Evolutionary conservation across 2,329 filamentous ascomycete species (phyloP).

Genomic region (Cladophialophora chaetospira): DNA sequence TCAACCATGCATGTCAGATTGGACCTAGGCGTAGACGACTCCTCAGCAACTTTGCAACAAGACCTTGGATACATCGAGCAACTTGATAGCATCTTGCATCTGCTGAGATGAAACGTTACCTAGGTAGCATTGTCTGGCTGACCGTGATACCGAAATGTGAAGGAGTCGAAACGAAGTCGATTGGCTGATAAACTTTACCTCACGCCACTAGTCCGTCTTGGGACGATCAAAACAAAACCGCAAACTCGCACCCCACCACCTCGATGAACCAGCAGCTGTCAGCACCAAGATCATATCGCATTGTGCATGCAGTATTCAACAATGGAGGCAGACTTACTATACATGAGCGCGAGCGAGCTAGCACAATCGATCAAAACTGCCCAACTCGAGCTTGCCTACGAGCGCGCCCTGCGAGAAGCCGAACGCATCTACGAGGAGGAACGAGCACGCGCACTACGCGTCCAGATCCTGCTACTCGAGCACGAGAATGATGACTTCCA

Average conservation of each 20-base stretch:
- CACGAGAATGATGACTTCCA: constrained; percentile 72
- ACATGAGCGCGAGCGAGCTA: constrained; percentile 24
- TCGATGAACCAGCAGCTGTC: not conserved
- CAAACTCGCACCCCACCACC: not conserved
- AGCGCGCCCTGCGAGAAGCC: constrained; percentile 64
- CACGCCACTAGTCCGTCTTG: constrained; percentile 4
- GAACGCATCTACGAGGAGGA: constrained; percentile 74
- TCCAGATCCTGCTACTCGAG: constrained; percentile 70
- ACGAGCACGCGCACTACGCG: constrained; percentile 67
- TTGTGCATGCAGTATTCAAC: not conserved
- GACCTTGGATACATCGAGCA: too few species aligned
- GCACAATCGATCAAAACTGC: constrained; percentile 49
- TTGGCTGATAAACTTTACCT: too few species aligned
- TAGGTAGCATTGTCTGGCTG: too few species aligned
- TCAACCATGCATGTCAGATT: too few species aligned
- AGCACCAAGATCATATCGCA: not conserved
- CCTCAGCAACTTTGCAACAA: too few species aligned
- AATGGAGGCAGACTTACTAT: constrained; percentile 25
- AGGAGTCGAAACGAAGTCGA: too few species aligned
- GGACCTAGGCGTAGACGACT: too few species aligned
- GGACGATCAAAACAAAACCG: not conserved
- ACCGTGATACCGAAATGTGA: too few species aligned
- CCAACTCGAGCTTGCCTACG: constrained; percentile 69
- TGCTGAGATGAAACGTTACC: too few species aligned
- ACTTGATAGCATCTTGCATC: too few species aligned